Percentiles rank a stretch among this genome's conserved stretches.
phyloP scores from a whole-genome alignment of 2,329 filamentous ascomycete species.

The Fusarium sarcochroum region DNA sequence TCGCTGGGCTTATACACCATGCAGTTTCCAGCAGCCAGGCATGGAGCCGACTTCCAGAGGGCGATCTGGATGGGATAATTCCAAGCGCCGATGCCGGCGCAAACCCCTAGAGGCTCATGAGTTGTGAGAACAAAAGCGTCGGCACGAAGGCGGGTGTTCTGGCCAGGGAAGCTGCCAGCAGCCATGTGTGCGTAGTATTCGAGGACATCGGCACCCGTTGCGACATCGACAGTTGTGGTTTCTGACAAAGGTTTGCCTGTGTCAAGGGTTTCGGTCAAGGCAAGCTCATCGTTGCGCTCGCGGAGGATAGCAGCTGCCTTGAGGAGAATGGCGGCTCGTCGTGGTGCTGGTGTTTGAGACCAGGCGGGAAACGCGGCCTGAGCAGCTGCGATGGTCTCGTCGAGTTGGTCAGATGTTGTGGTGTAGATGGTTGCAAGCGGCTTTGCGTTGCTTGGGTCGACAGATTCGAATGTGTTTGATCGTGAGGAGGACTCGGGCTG shows the following conservation, averaged over 20 bases:
- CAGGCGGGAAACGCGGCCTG: slow-evolving; percentile 79
- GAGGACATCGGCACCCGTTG: slow-evolving; percentile 86
- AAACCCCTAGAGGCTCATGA: slow-evolving; percentile 86
- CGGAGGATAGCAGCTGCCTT: slow-evolving; percentile 81
- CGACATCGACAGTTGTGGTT: slow-evolving; percentile 85
- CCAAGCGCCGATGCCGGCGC: slow-evolving; percentile 90
- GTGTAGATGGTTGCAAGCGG: slow-evolving; percentile 80
- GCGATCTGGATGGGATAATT: slow-evolving; percentile 94
- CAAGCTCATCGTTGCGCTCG: slow-evolving; percentile 83
- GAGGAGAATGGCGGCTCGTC: slow-evolving; percentile 83
- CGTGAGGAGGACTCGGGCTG: slow-evolving; percentile 71
- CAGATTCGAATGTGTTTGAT: slow-evolving; percentile 75
- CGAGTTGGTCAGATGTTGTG: slow-evolving; percentile 76
- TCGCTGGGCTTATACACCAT: slow-evolving; percentile 95
- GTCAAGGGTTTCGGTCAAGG: slow-evolving; percentile 83
- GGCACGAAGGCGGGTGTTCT: slow-evolving; percentile 79
- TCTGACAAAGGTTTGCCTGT: slow-evolving; percentile 90
- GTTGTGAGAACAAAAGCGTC: slow-evolving; percentile 87
- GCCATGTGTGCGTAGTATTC: slow-evolving; percentile 89
- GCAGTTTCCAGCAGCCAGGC: slow-evolving; percentile 87
- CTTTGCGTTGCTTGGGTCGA: slow-evolving; percentile 80
- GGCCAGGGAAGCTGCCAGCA: slow-evolving; percentile 84
- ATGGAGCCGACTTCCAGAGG: slow-evolving; percentile 89
- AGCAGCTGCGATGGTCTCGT: slow-evolving; percentile 80
- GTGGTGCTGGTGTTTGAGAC: slow-evolving; percentile 81